phyloP scores from a whole-genome alignment of 768 basidiomycete species.

The Tricholoma terreum region DNA sequence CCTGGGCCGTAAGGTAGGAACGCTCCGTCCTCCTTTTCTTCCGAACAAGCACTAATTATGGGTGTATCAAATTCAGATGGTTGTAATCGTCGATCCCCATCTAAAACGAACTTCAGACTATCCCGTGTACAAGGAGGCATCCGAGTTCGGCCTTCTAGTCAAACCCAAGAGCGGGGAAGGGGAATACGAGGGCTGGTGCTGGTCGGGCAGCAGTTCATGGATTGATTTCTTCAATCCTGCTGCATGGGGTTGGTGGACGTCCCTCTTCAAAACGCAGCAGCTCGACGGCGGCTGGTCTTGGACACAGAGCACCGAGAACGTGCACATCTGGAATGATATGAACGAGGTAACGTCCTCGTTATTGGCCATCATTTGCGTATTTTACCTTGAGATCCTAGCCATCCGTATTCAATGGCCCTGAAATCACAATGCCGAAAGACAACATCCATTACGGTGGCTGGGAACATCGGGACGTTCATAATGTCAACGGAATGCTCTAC shows the following conservation, averaged over 20 bases:
- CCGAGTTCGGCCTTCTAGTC: slow-evolving; percentile 77
- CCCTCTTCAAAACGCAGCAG: slow-evolving; percentile 66
- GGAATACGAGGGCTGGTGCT: slow-evolving; percentile 98
- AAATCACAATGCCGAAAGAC: slow-evolving; percentile 72
- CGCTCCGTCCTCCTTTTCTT: not conserved
- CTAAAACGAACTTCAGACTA: slow-evolving; percentile 79
- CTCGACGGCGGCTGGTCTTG: slow-evolving; percentile 63
- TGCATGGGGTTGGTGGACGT: slow-evolving; percentile 89
- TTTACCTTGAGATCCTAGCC: slow-evolving; percentile 54
- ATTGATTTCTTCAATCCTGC: slow-evolving; percentile 94
- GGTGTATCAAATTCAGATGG: slow-evolving; percentile 63
- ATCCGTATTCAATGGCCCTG: slow-evolving; percentile 97
- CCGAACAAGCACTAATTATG: not conserved
- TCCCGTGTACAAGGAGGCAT: slow-evolving; percentile 82
- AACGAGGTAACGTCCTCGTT: slow-evolving; percentile 67
- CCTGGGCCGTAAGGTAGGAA: slow-evolving; percentile 72
- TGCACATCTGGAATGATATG: slow-evolving; percentile 99
- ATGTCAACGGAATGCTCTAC: slow-evolving; percentile 95
- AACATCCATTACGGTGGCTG: slow-evolving; percentile 87
- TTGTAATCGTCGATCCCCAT: slow-evolving; percentile 96
- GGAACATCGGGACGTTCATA: slow-evolving; percentile 98
- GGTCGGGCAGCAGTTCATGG: slow-evolving; percentile 96
- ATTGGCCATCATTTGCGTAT: not conserved
- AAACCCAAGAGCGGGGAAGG: slow-evolving; percentile 76
- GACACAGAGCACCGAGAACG: slow-evolving; percentile 74